A percentile compares a stretch with the other conserved stretches of the same genome.
phyloP scores from a whole-genome alignment of 2,329 filamentous ascomycete genomes.

The Sclerotinia borealis region DNA sequence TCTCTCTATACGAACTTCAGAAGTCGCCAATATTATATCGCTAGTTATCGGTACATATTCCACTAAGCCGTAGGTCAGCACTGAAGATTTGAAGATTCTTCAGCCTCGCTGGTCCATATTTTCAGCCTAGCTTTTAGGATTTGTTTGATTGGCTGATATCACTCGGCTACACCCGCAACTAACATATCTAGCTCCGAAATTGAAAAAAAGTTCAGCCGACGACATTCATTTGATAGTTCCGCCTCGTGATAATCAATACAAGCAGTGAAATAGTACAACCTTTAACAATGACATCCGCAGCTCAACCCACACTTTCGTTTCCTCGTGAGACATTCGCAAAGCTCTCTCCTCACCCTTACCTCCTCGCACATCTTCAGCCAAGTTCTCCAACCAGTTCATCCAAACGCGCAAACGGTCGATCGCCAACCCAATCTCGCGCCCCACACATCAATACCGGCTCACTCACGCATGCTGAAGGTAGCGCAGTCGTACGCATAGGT shows the following conservation, averaged over 20 bases:
- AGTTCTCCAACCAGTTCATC: conserved; percentile 45
- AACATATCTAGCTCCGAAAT: background rate
- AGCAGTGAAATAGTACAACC: conserved; percentile 5
- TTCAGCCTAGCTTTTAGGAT: background rate
- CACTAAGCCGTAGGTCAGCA: background rate
- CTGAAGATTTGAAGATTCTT: background rate
- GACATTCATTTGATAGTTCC: conserved; percentile 9
- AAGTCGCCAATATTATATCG: no score
- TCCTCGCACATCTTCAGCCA: conserved; percentile 79
- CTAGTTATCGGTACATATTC: background rate
- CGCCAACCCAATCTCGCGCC: conserved; percentile 60
- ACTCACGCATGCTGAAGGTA: conserved; percentile 83
- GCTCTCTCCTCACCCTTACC: conserved; percentile 80
- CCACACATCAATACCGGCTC: conserved; percentile 78
- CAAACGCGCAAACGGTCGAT: conserved; percentile 75
- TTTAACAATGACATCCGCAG: conserved; percentile 21
- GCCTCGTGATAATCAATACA: background rate
- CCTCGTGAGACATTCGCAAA: conserved; percentile 74
- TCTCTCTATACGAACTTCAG: background rate
- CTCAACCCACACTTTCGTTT: conserved; percentile 35
- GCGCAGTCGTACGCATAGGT: conserved; percentile 78
- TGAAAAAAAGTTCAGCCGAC: conserved; percentile 13
- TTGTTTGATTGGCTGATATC: background rate
- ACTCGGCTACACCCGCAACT: background rate
- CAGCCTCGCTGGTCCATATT: background rate